Percentiles rank a stretch among this genome's conserved stretches.
Evolutionary conservation across 805 yeast genomes (phyloP).

Genomic region (Teunomyces aglyptinius): DNA sequence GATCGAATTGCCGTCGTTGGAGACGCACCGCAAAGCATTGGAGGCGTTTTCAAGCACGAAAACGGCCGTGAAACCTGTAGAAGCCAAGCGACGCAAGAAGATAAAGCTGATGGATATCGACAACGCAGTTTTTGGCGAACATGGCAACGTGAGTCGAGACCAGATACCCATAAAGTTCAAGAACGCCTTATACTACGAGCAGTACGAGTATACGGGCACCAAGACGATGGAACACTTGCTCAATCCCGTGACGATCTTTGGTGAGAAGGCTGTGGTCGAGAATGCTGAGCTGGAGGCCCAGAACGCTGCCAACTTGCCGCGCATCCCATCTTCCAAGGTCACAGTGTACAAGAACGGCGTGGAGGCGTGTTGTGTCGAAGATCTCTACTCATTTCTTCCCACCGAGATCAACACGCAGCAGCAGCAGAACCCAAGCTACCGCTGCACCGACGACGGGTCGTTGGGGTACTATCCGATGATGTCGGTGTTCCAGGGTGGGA

Average conservation of each 20-base stretch:
- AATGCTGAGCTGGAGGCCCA: constrained; percentile 12
- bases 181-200: constrained; percentile 76
- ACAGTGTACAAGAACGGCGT: constrained; percentile 77
- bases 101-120: constrained; percentile 12
- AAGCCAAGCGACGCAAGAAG: constrained; percentile 8
- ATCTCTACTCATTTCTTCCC: constrained; percentile 74
- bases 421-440: constrained; percentile 36
- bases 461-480: constrained; percentile 91
- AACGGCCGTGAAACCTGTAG: background rate
- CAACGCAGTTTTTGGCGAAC: constrained; percentile 9
- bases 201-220: constrained; percentile 71
- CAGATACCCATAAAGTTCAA: constrained; percentile 85
- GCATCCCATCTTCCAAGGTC: constrained; percentile 57
- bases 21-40: constrained; percentile 44
- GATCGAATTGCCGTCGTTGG: constrained; percentile 60
- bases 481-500: constrained; percentile 78
- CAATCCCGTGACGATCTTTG: constrained; percentile 69
- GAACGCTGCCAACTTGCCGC: constrained; percentile 29
- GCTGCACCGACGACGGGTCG: constrained; percentile 70
- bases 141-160: constrained; percentile 63
- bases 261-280: constrained; percentile 57
- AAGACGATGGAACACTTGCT: constrained; percentile 71
- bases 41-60: constrained; percentile 20
- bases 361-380: constrained; percentile 63
- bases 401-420: constrained; percentile 55